These are phyloP conservation scores for Parachaetomium inaequale DNA, from an alignment of 495 filamentous ascomycete genomes.

Conservation along the genomic window DNA sequence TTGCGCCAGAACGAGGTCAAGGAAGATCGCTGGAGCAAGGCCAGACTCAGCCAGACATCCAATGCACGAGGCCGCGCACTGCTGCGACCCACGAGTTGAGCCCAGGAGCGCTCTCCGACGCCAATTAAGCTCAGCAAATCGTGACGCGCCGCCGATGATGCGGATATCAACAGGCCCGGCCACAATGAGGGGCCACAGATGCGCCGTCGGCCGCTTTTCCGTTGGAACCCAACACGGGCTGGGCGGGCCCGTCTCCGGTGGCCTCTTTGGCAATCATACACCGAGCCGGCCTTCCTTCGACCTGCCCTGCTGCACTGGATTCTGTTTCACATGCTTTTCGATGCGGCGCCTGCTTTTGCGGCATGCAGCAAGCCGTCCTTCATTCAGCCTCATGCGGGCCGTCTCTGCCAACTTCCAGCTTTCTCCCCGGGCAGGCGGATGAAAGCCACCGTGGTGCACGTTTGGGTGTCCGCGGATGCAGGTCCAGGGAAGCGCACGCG, in stretches of 20 bases:
- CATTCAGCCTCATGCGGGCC: not conserved
- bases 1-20: not conserved
- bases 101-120: not conserved
- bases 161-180: not conserved
- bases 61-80: no score
- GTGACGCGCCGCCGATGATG: not conserved
- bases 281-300: not conserved
- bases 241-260: constrained; percentile 1
- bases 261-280: constrained; percentile 5
- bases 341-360: not conserved
- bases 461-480: constrained; percentile 4
- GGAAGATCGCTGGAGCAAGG: not conserved
- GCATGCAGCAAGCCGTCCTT: not conserved
- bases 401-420: not conserved
- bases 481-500: not conserved
- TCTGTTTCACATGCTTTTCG: not conserved
- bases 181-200: not conserved
- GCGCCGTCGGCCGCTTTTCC: not conserved
- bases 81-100: not conserved
- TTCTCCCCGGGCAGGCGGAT: not conserved
- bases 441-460: not conserved
- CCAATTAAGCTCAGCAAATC: not conserved
- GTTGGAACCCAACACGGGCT: constrained; percentile 3
- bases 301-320: not conserved
- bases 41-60: not conserved